Percentiles rank a stretch among this genome's conserved stretches.
Evolutionary conservation across 2,329 filamentous ascomycete species (phyloP).

Genomic region (Elsinoe necatrix): DNA sequence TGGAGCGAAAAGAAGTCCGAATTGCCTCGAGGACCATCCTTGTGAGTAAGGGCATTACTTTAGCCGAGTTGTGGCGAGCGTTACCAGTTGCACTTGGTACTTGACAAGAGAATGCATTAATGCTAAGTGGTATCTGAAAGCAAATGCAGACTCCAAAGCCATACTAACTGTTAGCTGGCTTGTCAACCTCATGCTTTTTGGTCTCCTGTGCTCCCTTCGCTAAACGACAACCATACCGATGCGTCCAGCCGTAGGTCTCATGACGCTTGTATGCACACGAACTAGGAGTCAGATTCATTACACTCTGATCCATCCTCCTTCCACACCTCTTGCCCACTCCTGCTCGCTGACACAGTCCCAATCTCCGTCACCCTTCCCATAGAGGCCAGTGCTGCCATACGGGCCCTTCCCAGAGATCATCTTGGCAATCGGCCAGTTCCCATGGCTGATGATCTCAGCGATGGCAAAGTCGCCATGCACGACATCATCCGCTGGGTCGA

Average conservation of each 20-base stretch:
- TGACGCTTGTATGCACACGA: background rate
- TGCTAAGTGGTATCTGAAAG: background rate
- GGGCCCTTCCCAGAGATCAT: slow-evolving; percentile 39
- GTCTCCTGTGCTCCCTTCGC: background rate
- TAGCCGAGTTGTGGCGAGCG: too few relatives aligned
- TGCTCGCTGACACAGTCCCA: slow-evolving; percentile 31
- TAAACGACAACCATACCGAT: slow-evolving; percentile 7
- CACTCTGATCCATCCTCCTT: slow-evolving; percentile 26
- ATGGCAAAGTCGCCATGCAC: slow-evolving; percentile 44
- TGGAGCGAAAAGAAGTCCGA: too few relatives aligned
- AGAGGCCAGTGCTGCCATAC: slow-evolving; percentile 42
- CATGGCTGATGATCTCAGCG: slow-evolving; percentile 34
- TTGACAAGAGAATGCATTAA: background rate
- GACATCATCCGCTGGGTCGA: slow-evolving; percentile 38
- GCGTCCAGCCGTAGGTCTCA: background rate
- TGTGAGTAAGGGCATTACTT: too few relatives aligned
- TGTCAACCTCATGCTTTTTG: background rate
- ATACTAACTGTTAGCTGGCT: background rate
- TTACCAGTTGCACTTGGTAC: background rate
- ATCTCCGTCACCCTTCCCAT: slow-evolving; percentile 40
- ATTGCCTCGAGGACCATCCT: too few relatives aligned
- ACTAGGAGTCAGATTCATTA: background rate
- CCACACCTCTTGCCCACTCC: slow-evolving; percentile 27
- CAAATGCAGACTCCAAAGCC: background rate
- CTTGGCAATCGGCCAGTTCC: slow-evolving; percentile 34